Evolutionary conservation across 495 filamentous ascomycete genomes (phyloP).

Genomic region (Immersiella caudata): DNA sequence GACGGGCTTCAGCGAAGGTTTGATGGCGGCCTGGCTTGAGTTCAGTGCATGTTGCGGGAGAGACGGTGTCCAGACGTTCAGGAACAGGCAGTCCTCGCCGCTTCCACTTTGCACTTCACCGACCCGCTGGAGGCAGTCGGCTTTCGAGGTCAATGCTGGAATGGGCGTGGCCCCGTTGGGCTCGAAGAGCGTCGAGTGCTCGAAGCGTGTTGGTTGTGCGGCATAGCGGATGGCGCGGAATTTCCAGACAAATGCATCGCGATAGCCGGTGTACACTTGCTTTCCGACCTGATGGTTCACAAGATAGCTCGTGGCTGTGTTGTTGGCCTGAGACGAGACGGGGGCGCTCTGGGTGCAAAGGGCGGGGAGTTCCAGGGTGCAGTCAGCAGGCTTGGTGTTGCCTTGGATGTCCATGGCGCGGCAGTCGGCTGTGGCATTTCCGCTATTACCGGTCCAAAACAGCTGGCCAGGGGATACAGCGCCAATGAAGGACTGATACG

Average conservation of each 20-base stretch:
- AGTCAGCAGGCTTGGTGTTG: slow-evolving; percentile 21
- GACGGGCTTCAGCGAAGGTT: slow-evolving; percentile 33
- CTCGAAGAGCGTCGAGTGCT: slow-evolving; percentile 26
- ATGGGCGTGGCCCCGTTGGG: slow-evolving; percentile 21
- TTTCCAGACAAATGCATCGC: slow-evolving; percentile 41
- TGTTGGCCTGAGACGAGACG: slow-evolving; percentile 30
- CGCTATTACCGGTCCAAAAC: slow-evolving; percentile 43
- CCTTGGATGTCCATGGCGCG: slow-evolving; percentile 36
- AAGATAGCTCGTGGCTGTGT: slow-evolving; percentile 36
- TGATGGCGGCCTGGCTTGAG: slow-evolving; percentile 1
- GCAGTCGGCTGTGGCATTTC: slow-evolving; percentile 20
- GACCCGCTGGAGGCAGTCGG: slow-evolving; percentile 38
- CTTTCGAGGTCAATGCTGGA: slow-evolving; percentile 27
- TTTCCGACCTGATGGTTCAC: slow-evolving; percentile 31
- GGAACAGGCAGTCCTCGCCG: slow-evolving; percentile 44
- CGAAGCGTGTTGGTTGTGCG: slow-evolving; percentile 40
- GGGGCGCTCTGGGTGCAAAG: slow-evolving; percentile 44
- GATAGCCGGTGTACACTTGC: slow-evolving; percentile 39
- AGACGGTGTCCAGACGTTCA: slow-evolving; percentile 45
- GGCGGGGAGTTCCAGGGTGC: slow-evolving; percentile 27
- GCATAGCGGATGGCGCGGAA: slow-evolving; percentile 48
- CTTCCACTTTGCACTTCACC: slow-evolving; percentile 34
- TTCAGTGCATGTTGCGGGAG: slow-evolving; percentile 35
- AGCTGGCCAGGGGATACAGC: slow-evolving; percentile 29
- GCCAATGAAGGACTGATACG: slow-evolving; percentile 35